A percentile compares a stretch with the other conserved stretches of the same genome.
phyloP scores from a whole-genome alignment of 2,329 filamentous ascomycete species.

The Trichoderma polysporum region DNA sequence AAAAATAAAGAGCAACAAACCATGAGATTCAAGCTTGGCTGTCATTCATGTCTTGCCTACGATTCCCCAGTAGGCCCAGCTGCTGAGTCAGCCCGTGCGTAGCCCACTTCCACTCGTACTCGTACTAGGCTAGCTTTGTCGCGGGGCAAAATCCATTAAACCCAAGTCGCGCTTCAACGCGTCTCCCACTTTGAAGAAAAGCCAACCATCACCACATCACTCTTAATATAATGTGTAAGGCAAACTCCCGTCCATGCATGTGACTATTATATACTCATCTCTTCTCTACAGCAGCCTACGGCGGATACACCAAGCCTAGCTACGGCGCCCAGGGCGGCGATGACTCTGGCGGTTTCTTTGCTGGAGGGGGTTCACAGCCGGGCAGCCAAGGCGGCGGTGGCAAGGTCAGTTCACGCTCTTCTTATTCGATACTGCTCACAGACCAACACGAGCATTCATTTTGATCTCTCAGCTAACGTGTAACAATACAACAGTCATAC shows the following conservation, averaged over 20 bases:
- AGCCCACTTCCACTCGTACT: background rate
- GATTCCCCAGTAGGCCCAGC: too few relatives aligned
- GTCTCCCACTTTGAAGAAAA: conserved; percentile 28
- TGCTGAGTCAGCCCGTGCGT: conserved; percentile 11
- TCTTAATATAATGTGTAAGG: conserved; percentile 38
- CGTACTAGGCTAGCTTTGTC: conserved; percentile 15
- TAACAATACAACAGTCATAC: conserved; percentile 48
- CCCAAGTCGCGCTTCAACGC: conserved; percentile 35
- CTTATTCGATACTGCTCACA: background rate
- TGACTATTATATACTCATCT: background rate
- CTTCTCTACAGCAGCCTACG: conserved; percentile 47
- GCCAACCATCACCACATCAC: conserved; percentile 18
- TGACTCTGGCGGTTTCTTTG: conserved; percentile 62
- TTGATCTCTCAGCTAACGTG: background rate
- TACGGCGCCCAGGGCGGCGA: conserved; percentile 58
- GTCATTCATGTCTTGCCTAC: too few relatives aligned
- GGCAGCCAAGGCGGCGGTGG: conserved; percentile 53
- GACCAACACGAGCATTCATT: background rate
- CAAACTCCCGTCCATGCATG: background rate
- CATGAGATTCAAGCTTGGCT: too few relatives aligned
- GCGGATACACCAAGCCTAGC: conserved; percentile 45
- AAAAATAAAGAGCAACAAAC: background rate
- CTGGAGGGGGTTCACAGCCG: conserved; percentile 55
- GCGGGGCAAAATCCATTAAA: conserved; percentile 35
- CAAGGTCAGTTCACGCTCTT: conserved; percentile 37